Evolutionary conservation across 805 yeast species (phyloP).

Genomic region (Cyberlindnera subsufficiens): DNA sequence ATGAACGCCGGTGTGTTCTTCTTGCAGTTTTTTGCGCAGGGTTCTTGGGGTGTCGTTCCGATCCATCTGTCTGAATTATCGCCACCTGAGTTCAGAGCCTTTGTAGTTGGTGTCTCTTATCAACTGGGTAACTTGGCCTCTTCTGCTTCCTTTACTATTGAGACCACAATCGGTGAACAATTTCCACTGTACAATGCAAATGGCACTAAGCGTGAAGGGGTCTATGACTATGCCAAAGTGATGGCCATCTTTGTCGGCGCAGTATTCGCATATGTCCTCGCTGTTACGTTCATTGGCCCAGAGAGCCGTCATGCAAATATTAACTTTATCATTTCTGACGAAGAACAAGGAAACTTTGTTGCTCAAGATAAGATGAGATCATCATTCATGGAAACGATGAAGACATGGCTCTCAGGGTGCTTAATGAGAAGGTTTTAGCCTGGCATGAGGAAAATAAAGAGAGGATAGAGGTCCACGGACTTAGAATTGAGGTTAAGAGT

Average conservation of each 20-base stretch:
- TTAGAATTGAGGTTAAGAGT: no score
- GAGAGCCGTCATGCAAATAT: conserved; percentile 39
- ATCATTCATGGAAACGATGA: conserved; percentile 14
- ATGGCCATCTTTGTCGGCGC: conserved; percentile 67
- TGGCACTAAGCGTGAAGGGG: conserved; percentile 19
- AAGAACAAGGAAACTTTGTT: conserved; percentile 18
- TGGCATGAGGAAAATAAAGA: conserved; percentile 2
- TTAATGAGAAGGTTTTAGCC: conserved; percentile 8
- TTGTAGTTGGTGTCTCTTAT: conserved; percentile 57
- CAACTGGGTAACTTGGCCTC: conserved; percentile 66
- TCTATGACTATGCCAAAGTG: conserved; percentile 49
- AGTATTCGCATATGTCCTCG: conserved; percentile 46
- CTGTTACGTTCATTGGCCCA: conserved; percentile 53
- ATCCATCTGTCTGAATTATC: conserved; percentile 56
- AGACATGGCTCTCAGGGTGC: conserved; percentile 4
- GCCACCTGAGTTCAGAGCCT: conserved; percentile 57
- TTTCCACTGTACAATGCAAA: conserved; percentile 36
- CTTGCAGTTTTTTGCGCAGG: conserved; percentile 59
- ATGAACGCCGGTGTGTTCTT: conserved; percentile 57
- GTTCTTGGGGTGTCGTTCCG: conserved; percentile 67
- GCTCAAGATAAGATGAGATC: conserved; percentile 22
- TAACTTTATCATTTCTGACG: conserved; percentile 16
- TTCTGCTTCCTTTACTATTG: conserved; percentile 65
- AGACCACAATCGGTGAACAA: conserved; percentile 52
- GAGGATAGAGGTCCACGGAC: background rate